A percentile compares a stretch with the other conserved stretches of the same genome.
These are phyloP conservation scores for Ceratobasidium sp. DNA, from an alignment of 1,284 basidiomycete genomes.

Conservation along the genomic window DNA sequence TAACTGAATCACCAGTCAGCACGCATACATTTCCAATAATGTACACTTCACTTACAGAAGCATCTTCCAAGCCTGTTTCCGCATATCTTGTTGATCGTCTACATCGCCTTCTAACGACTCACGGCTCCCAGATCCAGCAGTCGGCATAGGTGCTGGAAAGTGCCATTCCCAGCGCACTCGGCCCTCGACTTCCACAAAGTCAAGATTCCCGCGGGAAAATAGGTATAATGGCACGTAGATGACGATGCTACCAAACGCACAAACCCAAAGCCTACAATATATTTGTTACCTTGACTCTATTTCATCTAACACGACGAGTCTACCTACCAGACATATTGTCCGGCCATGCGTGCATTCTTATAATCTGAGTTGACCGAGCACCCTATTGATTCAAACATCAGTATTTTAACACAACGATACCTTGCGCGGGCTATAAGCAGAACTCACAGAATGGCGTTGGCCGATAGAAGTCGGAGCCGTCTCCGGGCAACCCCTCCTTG, in stretches of 20 bases:
- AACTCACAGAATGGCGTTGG: background rate
- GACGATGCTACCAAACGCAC: background rate
- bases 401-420: background rate
- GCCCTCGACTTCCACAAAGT: background rate
- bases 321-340: background rate
- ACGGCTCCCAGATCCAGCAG: background rate
- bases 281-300: background rate
- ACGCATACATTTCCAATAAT: background rate
- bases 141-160: background rate
- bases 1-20: background rate
- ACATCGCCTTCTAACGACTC: background rate
- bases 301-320: background rate
- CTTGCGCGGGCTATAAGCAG: background rate
- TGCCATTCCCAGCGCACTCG: background rate
- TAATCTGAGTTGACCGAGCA: background rate
- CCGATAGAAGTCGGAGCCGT: background rate
- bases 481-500: background rate
- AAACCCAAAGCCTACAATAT: background rate
- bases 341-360: background rate
- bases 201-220: background rate
- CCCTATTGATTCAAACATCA: background rate
- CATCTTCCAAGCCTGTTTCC: background rate
- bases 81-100: background rate
- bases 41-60: background rate
- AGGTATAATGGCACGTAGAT: background rate